These are phyloP conservation scores for Xylaria arbuscula DNA, from an alignment of 2,329 filamentous ascomycete genomes.

Conservation along the genomic window DNA sequence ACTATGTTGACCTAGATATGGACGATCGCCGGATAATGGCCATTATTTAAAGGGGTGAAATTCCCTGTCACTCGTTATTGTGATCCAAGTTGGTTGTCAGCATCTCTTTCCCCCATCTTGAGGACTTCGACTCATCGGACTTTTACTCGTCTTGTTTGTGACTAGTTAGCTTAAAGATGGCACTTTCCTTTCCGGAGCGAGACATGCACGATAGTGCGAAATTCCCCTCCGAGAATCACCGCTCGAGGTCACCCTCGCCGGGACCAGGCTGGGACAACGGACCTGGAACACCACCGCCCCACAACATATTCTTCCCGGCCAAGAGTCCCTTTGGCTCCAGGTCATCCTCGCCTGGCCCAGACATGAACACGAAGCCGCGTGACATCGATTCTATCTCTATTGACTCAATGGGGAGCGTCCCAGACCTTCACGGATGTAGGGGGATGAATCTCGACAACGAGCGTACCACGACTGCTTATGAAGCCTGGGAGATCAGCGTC, in stretches of 20 bases:
- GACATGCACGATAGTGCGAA: neutral
- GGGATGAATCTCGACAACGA: constrained; percentile 24
- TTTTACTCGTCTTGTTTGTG: neutral
- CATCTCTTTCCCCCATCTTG: neutral
- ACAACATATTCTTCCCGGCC: too few species aligned
- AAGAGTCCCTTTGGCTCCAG: neutral
- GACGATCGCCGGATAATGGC: neutral
- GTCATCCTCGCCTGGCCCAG: constrained; percentile 7
- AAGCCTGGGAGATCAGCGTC: constrained; percentile 32
- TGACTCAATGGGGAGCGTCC: constrained; percentile 21
- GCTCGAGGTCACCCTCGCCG: neutral
- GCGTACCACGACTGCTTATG: constrained; percentile 26
- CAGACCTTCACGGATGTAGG: constrained; percentile 16
- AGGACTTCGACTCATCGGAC: neutral
- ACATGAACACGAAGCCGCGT: constrained; percentile 4
- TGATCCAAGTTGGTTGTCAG: neutral
- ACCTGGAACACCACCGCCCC: too few species aligned
- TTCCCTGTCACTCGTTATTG: neutral
- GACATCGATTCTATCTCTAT: constrained; percentile 31
- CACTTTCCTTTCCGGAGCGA: neutral
- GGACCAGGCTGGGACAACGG: neutral
- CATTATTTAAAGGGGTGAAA: constrained; percentile 14
- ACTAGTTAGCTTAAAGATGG: constrained; percentile 13
- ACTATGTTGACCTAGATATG: neutral
- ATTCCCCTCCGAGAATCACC: neutral